A percentile compares a stretch with the other conserved stretches of the same genome.
phyloP scores from a whole-genome alignment of 2,329 filamentous ascomycete species.

The Polychaeton citri region DNA sequence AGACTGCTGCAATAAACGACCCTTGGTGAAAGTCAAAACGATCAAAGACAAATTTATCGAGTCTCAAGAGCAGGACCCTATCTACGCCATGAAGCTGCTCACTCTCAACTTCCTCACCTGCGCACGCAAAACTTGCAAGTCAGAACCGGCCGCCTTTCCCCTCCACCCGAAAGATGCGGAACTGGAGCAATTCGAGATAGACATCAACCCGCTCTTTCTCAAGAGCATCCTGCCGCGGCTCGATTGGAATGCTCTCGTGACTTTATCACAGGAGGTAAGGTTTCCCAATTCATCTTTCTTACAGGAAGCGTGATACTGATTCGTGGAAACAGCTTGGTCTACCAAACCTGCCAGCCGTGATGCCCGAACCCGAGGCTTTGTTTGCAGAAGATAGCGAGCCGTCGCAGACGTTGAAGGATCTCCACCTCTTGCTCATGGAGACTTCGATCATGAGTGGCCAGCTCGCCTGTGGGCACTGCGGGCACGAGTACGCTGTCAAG shows the following conservation, averaged over 20 bases:
- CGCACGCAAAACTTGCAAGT: constrained; percentile 89
- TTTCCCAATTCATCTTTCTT: constrained; percentile 3
- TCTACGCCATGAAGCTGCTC: constrained; percentile 66
- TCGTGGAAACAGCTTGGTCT: constrained; percentile 76
- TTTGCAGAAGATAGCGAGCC: constrained; percentile 51
- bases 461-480: constrained; percentile 80
- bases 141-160: constrained; percentile 65
- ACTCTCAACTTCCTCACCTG: constrained; percentile 95
- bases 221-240: constrained; percentile 74
- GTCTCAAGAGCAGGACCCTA: not conserved
- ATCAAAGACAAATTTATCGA: not conserved
- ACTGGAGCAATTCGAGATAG: constrained; percentile 70
- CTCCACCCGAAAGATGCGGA: constrained; percentile 87
- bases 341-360: constrained; percentile 47
- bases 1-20: no score
- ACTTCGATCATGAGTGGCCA: constrained; percentile 82
- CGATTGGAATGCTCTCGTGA: constrained; percentile 72
- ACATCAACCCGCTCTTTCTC: constrained; percentile 68
- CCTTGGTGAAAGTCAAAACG: no score
- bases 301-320: not conserved
- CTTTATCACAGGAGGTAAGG: constrained; percentile 61
- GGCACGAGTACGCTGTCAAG: constrained; percentile 85
- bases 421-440: constrained; percentile 74
- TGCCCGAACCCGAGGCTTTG: constrained; percentile 22
- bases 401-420: constrained; percentile 53